Conservation (phyloP, 768 basidiomycete species). For the Ephemerocybe angulata region DNA sequence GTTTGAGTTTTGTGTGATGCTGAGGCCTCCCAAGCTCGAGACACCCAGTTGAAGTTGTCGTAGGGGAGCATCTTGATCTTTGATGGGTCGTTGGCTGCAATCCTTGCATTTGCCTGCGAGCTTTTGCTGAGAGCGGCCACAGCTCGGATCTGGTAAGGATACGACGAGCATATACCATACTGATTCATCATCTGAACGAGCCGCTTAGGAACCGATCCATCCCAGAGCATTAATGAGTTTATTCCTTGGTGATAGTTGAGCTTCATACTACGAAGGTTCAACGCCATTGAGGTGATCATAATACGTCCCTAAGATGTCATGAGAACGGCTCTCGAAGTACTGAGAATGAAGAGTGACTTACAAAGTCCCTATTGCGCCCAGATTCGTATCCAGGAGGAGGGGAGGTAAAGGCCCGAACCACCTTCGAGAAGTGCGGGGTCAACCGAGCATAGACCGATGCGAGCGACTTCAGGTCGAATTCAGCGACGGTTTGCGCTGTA, state of each 20-base stretch:
- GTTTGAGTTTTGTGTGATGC: conserved; percentile 9
- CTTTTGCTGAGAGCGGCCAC: conserved; percentile 11
- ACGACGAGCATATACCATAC: conserved; percentile 14
- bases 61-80: conserved; percentile 21
- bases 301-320: conserved; percentile 13
- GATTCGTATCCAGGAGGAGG: background rate
- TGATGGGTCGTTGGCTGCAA: conserved; percentile 17
- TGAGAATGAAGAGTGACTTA: background rate
- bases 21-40: conserved; percentile 12
- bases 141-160: conserved; percentile 7
- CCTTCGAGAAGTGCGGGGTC: no score
- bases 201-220: conserved; percentile 13
- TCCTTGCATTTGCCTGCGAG: background rate
- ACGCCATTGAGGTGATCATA: conserved; percentile 13
- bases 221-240: conserved; percentile 17
- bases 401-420: no score
- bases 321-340: background rate
- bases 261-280: conserved; percentile 17
- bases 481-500: conserved; percentile 8
- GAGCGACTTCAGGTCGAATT: no score
- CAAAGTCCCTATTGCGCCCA: background rate
- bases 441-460: background rate
- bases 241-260: no score
- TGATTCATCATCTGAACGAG: conserved; percentile 15
- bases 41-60: conserved; percentile 23